phyloP scores from a whole-genome alignment of 78 protist species.

The Neovahlkampfia damariscottae region DNA sequence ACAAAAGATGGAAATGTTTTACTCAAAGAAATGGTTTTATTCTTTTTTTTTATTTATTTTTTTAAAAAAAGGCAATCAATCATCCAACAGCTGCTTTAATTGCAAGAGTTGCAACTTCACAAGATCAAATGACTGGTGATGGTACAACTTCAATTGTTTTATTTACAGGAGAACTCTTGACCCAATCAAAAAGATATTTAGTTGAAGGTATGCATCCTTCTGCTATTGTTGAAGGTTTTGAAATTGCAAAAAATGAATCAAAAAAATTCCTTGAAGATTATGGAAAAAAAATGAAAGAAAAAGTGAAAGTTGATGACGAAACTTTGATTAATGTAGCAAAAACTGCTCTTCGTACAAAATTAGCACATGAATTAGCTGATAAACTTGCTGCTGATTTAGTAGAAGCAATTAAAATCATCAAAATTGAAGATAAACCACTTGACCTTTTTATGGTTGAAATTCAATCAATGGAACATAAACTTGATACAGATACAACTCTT shows the following conservation, averaged over 20 bases:
- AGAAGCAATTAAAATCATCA: constrained; percentile 81
- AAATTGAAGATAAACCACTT: constrained; percentile 29
- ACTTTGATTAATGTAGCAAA: constrained; percentile 73
- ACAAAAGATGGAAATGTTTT: constrained; percentile 99
- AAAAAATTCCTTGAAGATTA: constrained; percentile 45
- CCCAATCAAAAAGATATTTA: constrained; percentile 78
- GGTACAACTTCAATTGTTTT: constrained; percentile 97
- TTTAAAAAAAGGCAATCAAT: constrained; percentile 79
- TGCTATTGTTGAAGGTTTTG: constrained; percentile 90
- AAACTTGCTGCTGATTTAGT: constrained; percentile 74
- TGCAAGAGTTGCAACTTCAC: constrained; percentile 98
- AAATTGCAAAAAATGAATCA: constrained; percentile 67
- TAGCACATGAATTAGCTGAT: constrained; percentile 55
- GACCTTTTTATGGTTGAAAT: constrained; percentile 99
- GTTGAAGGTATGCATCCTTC: constrained; percentile 98
- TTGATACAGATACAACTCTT: constrained; percentile 62
- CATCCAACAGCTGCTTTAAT: constrained; percentile 98
- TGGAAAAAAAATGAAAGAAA: constrained; percentile 10
- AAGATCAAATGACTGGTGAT: constrained; percentile 98
- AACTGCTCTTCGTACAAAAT: constrained; percentile 84
- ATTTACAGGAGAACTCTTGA: constrained; percentile 90
- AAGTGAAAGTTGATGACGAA: constrained; percentile 33
- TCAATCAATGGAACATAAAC: constrained; percentile 92
- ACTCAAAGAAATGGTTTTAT: constrained; percentile 84
- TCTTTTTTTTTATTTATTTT: not conserved